Base-by-base conservation (phyloP, 192 early-diverging fungal genomes). In the Jimgerdemannia flammicorona region DNA sequence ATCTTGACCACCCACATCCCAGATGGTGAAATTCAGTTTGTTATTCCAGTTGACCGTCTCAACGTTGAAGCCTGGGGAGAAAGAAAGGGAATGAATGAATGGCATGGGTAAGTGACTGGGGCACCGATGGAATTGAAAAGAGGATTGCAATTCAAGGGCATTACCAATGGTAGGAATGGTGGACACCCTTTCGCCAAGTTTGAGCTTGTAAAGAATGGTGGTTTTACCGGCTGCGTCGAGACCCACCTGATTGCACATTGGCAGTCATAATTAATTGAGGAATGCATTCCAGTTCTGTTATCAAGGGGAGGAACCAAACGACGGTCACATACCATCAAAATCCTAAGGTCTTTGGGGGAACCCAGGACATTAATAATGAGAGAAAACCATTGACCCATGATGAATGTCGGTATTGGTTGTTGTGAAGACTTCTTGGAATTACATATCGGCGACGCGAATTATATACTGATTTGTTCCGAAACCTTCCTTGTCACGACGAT, bases 1-100 rank as follows among this genome's bases (percentile, higher is more conserved):
- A 87, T 97, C 95, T 87, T 97, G 96, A 85, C 97, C 97, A 78
- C 97, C 97, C 74, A 99, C 95, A 85, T 99, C 97, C 96, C 96
- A 98, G 78, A 98, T 95, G 64, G 94, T 96, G 87, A 98, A 98
- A 81, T 89, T 94, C 86, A 98, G 95, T 54, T 11, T 11, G 91
- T 96, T 97, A 89, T 97, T 97, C 91, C 97, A 98, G 82, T 95
- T 92, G 76, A 99, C 96, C 64, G 96, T 97, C 87, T 99, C 97
- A 77, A 98, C 96, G 82, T 99, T 99, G 89, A 99, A 98, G 70
- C 97, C 97, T 87, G 82, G 18, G 9, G 18, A 14, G 63, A 6
- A 41, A 77, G 40, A 4, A 14, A 7, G 18, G 64, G 11, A 68
- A n/a, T n/a, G n/a, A n/a, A n/a, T n/a, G n/a, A n/a, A n/a, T n/a